These are phyloP conservation scores for Trametes cinnabarina DNA, from an alignment of 768 basidiomycete genomes.

Conservation along the genomic window DNA sequence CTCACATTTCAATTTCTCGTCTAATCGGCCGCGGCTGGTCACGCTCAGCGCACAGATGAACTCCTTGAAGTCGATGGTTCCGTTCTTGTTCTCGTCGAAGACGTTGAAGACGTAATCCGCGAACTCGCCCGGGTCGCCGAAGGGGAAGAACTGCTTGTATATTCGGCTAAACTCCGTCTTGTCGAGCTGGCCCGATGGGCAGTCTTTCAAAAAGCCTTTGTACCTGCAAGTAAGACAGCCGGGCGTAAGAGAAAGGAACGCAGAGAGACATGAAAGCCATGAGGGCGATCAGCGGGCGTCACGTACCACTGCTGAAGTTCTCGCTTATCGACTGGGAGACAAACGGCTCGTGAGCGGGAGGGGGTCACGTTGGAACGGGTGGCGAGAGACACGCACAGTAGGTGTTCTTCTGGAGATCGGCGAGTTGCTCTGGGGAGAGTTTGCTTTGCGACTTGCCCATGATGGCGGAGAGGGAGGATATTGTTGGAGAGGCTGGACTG, in stretches of 20 bases:
- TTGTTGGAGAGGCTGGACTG: not conserved
- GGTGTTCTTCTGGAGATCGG: constrained; percentile 95
- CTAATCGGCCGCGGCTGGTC: constrained; percentile 87
- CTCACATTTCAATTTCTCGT: constrained; percentile 98
- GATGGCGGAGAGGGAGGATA: not conserved
- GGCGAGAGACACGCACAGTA: constrained; percentile 64
- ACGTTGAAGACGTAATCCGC: constrained; percentile 99
- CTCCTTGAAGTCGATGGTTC: constrained; percentile 98
- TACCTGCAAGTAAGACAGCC: constrained; percentile 57
- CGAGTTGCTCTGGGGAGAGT: constrained; percentile 88
- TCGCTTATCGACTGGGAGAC: constrained; percentile 80
- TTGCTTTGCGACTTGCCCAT: constrained; percentile 99
- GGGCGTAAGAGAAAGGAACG: constrained; percentile 15
- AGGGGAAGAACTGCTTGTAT: constrained; percentile 99
- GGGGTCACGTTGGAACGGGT: too few relatives aligned
- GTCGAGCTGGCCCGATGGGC: constrained; percentile 94
- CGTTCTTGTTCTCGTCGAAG: constrained; percentile 92
- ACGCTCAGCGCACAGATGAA: constrained; percentile 98
- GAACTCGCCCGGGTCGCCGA: constrained; percentile 95
- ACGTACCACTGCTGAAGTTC: constrained; percentile 91
- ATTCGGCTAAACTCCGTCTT: constrained; percentile 94
- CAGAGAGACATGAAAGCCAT: constrained; percentile 16
- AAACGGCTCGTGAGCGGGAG: constrained; percentile 16
- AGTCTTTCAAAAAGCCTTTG: constrained; percentile 99
- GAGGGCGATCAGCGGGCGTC: constrained; percentile 5